Evolutionary conservation across 208 protist species (phyloP).

Genomic region (Crithidia expoeki): DNA sequence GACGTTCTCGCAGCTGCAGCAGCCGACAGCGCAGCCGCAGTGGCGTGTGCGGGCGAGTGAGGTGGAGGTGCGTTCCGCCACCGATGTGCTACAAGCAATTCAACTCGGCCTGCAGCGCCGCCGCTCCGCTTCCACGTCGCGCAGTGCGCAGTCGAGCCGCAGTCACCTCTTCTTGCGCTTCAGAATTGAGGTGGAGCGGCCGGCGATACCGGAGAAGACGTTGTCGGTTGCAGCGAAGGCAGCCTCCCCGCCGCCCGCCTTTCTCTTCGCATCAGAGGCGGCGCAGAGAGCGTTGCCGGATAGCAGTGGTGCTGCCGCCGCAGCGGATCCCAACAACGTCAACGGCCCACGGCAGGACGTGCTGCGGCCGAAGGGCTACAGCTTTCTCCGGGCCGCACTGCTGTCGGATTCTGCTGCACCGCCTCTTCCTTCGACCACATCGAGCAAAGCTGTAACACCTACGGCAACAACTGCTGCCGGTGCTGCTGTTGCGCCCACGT

Average conservation of each 20-base stretch:
- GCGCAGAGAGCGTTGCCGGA: background rate
- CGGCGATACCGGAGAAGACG: slow-evolving; percentile 20
- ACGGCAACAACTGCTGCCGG: background rate
- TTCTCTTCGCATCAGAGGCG: background rate
- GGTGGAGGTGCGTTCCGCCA: slow-evolving; percentile 29
- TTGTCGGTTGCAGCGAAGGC: slow-evolving; percentile 14
- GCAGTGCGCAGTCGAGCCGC: slow-evolving; percentile 33
- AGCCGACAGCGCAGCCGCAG: slow-evolving; percentile 18
- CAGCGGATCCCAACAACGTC: no score
- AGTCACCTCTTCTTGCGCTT: slow-evolving; percentile 42
- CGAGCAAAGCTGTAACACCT: background rate
- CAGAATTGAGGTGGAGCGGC: slow-evolving; percentile 28
- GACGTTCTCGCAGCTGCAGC: slow-evolving; percentile 19
- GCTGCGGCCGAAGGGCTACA: slow-evolving; percentile 28
- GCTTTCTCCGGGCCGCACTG: slow-evolving; percentile 24
- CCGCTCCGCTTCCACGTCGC: slow-evolving; percentile 24
- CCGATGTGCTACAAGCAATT: slow-evolving; percentile 26
- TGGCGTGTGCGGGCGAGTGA: slow-evolving; percentile 31
- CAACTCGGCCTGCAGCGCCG: slow-evolving; percentile 32
- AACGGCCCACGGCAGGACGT: background rate
- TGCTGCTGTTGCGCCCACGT: slow-evolving; percentile 12
- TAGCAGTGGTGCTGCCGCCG: background rate
- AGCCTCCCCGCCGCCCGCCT: background rate
- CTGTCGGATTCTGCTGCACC: background rate
- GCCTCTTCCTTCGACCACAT: background rate